phyloP scores from a whole-genome alignment of 2,329 filamentous ascomycete species.

The Kalmusia sp. region DNA sequence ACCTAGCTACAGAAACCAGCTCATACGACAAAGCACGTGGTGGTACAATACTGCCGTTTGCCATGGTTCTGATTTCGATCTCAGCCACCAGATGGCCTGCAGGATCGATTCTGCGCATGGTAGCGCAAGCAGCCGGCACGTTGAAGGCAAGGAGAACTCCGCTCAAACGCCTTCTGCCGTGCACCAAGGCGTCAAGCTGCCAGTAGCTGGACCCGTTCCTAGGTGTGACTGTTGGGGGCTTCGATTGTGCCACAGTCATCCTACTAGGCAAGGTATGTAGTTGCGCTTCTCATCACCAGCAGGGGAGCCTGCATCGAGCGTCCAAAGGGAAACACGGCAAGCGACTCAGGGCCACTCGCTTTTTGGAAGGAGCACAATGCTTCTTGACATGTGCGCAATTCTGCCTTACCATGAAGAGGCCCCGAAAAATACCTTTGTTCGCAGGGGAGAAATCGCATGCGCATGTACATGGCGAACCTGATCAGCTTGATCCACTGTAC shows the following conservation, averaged over 20 bases:
- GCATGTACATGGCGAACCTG: background rate
- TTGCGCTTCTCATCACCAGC: constrained; percentile 7
- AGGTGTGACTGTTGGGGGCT: constrained; percentile 40
- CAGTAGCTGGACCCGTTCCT: constrained; percentile 26
- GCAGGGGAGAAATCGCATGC: background rate
- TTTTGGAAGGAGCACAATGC: background rate
- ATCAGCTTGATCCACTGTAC: background rate
- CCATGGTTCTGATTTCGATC: constrained; percentile 20
- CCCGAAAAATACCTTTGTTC: background rate
- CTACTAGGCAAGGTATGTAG: constrained; percentile 13
- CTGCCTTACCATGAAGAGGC: constrained; percentile 2
- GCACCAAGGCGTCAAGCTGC: constrained; percentile 31
- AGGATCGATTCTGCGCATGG: constrained; percentile 26
- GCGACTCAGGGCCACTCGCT: background rate
- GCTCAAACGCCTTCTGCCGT: constrained; percentile 26
- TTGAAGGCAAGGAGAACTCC: constrained; percentile 29
- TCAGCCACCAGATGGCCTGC: constrained; percentile 33
- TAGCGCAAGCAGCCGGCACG: constrained; percentile 28
- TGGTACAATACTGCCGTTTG: background rate
- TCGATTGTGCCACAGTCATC: constrained; percentile 31
- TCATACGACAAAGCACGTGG: constrained; percentile 1
- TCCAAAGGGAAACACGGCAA: constrained; percentile 3
- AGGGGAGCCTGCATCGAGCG: constrained; percentile 1
- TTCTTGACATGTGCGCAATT: background rate
- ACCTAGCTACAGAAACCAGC: too few relatives aligned